These are phyloP conservation scores for Zoysia pacifica DNA, from an alignment of 176 grass and related monocot genomes.

Conservation along the genomic window DNA sequence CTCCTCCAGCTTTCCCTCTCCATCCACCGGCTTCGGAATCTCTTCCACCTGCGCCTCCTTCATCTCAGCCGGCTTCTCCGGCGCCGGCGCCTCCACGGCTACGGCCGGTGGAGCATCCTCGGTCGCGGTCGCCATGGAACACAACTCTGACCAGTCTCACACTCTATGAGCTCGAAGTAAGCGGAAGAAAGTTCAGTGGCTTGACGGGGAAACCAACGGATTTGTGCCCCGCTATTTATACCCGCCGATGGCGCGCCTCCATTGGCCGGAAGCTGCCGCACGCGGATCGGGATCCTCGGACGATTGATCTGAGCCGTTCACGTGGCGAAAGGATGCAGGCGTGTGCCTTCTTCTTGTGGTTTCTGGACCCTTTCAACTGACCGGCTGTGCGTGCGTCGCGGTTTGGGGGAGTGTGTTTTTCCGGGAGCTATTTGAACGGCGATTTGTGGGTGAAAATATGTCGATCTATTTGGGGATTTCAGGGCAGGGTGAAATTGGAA, in stretches of 20 bases:
- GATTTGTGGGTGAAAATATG: neutral
- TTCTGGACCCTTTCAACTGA: constrained; percentile 17
- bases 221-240: constrained; percentile 27
- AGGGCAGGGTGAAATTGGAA: neutral
- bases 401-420: constrained; percentile 35
- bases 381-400: too few relatives aligned
- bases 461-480: neutral
- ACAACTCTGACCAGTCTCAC: neutral
- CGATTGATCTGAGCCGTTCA: constrained; percentile 25
- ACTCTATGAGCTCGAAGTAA: neutral
- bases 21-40: neutral
- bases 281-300: constrained; percentile 48
- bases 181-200: neutral
- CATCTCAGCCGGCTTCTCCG: neutral
- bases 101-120: constrained; percentile 9
- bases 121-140: constrained; percentile 35
- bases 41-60: neutral
- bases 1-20: constrained; percentile 4
- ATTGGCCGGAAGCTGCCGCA: constrained; percentile 27
- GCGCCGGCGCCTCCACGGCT: neutral
- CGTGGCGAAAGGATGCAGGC: constrained; percentile 21
- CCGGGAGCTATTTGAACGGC: constrained; percentile 28
- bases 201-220: neutral
- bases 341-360: neutral
- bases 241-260: neutral